Evolutionary conservation across 495 filamentous ascomycete species (phyloP), one percentile per base, ranked within the genome.

Genomic region (Articulospora tetracladia): DNA sequence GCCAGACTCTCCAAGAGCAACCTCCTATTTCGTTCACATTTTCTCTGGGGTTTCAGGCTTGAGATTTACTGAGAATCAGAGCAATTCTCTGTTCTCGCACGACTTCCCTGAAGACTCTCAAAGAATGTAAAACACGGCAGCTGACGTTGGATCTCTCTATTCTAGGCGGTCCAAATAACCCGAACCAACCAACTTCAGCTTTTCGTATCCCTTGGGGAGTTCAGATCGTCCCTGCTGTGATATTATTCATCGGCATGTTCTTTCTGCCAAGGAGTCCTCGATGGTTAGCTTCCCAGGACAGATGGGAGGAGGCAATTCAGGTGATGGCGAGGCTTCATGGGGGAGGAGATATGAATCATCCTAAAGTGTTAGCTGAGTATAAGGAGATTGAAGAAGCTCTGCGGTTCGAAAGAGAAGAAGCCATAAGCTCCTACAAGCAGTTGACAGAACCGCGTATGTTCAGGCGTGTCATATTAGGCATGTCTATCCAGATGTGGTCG

Each of bases 121-220:
- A 32, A 32, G 30, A 32, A 32, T n/a, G n/a, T n/a, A n/a, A n/a
- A n/a, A n/a, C n/a, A n/a, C n/a, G n/a, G n/a, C n/a, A n/a, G n/a
- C n/a, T n/a, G n/a, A n/a, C n/a, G n/a, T n/a, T n/a, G n/a, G n/a
- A n/a, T n/a, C n/a, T n/a, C n/a, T 10, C 34, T 39, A 39, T 39
- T 10, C 10, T 13, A 15, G 82, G 85, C n/a, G 85, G 80, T 53
- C 74, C 81, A 11, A 74, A 77, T 22, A 76, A 85, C 65, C 80
- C 80, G 6, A 72, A 80, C 53, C 79, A 87, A 53, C 79, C 78
- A 26, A 75, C 76, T 2, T 72, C 82, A 0, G 82, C 85, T 6
- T 90, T 89, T 75, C 82, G 87, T n/a, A 84, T 92, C 57, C 86
- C 87, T 30, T 90, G 87, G 86, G 86, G 76, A 26, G 69, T 91